Evolutionary conservation across 2,329 filamentous ascomycete genomes (phyloP).

Genomic region (Hortaea werneckii): DNA sequence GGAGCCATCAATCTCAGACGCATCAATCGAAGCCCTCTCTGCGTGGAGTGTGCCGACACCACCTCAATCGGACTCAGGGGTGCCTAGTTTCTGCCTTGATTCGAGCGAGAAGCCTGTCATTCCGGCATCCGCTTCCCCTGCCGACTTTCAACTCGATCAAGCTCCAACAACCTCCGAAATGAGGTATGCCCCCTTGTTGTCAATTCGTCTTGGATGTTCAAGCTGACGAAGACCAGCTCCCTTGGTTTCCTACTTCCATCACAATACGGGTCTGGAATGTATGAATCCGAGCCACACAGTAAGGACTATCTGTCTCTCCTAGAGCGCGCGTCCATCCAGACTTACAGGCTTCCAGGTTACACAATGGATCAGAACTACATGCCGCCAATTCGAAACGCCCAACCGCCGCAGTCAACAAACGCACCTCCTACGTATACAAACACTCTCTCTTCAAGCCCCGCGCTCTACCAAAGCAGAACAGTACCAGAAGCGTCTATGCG

Average conservation of each 20-base stretch:
- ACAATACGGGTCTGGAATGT: constrained; percentile 21
- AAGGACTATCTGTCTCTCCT: constrained; percentile 5
- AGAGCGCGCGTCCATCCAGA: neutral
- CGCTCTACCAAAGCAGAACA: constrained; percentile 20
- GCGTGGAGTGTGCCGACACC: constrained; percentile 25
- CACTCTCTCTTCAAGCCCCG: constrained; percentile 21
- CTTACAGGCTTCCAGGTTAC: constrained; percentile 11
- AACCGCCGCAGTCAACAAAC: constrained; percentile 17
- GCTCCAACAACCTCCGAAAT: constrained; percentile 22
- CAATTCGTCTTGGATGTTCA: no score
- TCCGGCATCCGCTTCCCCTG: constrained; percentile 10
- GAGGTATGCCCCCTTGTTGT: constrained; percentile 15
- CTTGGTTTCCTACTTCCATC: constrained; percentile 27
- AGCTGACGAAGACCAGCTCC: constrained; percentile 14
- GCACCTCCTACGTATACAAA: constrained; percentile 16
- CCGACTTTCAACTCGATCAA: constrained; percentile 18
- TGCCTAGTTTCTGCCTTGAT: constrained; percentile 22
- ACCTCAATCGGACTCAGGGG: constrained; percentile 24
- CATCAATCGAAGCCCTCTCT: constrained; percentile 18
- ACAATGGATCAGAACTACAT: constrained; percentile 24
- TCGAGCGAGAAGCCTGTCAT: constrained; percentile 16
- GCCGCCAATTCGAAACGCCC: constrained; percentile 23
- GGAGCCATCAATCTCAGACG: constrained; percentile 10
- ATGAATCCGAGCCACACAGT: constrained; percentile 23
- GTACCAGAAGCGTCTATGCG: constrained; percentile 11